These are phyloP conservation scores for Recurvomyces mirabilis DNA, from an alignment of 495 filamentous ascomycete genomes.

Conservation along the genomic window DNA sequence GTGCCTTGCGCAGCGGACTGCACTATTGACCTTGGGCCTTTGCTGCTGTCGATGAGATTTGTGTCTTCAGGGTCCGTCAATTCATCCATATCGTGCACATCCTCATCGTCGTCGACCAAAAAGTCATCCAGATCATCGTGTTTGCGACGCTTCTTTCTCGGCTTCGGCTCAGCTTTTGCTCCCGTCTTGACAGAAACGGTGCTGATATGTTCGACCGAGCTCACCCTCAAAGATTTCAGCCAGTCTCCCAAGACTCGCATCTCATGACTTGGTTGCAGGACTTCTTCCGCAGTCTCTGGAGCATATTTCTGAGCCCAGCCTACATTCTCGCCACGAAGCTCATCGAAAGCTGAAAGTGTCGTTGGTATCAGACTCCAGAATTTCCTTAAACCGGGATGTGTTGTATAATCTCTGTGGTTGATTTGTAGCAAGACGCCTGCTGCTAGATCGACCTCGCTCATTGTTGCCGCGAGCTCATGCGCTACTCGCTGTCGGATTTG, in stretches of 20 bases:
- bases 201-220: constrained; percentile 55
- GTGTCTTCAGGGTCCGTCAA: constrained; percentile 54
- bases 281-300: constrained; percentile 53
- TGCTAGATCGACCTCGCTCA: not conserved
- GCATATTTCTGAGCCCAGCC: constrained; percentile 84
- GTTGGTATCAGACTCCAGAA: constrained; percentile 49
- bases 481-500: constrained; percentile 19
- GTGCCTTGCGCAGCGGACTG: constrained; percentile 41
- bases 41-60: constrained; percentile 25
- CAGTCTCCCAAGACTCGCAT: constrained; percentile 65
- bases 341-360: constrained; percentile 70
- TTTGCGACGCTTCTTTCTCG: constrained; percentile 58
- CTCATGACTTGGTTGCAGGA: constrained; percentile 68
- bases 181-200: constrained; percentile 13
- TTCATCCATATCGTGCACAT: constrained; percentile 62
- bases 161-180: constrained; percentile 27
- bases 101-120: constrained; percentile 74
- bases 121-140: constrained; percentile 68
- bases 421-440: not conserved
- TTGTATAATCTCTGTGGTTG: not conserved
- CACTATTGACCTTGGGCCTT: constrained; percentile 54
- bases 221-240: constrained; percentile 65
- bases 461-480: constrained; percentile 1
- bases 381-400: constrained; percentile 49
- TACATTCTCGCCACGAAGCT: constrained; percentile 55